These are phyloP conservation scores for Trypanosoma platydactyli DNA, from an alignment of 208 protist species.

Conservation along the genomic window DNA sequence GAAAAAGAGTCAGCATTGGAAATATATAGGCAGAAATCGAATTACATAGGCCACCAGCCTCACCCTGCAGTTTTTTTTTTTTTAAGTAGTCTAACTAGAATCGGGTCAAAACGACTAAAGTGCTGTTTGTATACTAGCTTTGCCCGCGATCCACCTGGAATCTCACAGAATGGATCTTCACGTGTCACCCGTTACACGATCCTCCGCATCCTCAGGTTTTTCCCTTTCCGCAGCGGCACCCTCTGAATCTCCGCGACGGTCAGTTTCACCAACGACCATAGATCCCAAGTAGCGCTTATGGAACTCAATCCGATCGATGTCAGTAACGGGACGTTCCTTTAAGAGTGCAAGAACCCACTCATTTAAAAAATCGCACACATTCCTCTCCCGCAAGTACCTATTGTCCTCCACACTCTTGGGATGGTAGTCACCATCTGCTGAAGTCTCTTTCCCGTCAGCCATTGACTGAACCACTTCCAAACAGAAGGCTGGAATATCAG, in stretches of 20 bases:
- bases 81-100: neutral
- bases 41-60: too few species aligned
- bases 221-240: neutral
- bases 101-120: neutral
- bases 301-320: slow-evolving; percentile 73
- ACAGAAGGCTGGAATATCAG: slow-evolving; percentile 46
- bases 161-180: neutral
- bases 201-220: neutral
- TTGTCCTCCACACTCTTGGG: slow-evolving; percentile 71
- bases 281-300: slow-evolving; percentile 79
- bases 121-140: too few species aligned
- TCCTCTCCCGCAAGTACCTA: slow-evolving; percentile 73
- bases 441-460: slow-evolving; percentile 53
- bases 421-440: slow-evolving; percentile 45
- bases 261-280: slow-evolving; percentile 17
- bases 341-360: slow-evolving; percentile 87
- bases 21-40: too few species aligned
- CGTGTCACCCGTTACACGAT: neutral
- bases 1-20: slow-evolving; percentile 1
- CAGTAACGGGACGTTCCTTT: slow-evolving; percentile 53
- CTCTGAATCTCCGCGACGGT: neutral
- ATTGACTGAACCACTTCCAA: slow-evolving; percentile 71
- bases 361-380: slow-evolving; percentile 86
- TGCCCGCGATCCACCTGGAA: too few species aligned
- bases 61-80: neutral